Conservation (phyloP, 164 flowering plant species). For the Vitis labrusca region DNA sequence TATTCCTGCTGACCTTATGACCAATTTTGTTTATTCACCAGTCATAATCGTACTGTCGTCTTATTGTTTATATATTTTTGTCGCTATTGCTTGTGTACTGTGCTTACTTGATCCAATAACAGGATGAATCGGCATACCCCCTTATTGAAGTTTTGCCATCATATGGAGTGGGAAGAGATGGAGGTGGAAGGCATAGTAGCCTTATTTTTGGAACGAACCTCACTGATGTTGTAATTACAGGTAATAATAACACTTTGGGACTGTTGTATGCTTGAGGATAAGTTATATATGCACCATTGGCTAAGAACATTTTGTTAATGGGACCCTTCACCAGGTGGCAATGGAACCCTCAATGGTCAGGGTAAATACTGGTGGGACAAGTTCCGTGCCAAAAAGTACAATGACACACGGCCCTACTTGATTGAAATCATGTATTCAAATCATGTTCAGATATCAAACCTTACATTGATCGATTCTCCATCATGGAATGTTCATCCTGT, state of each 20-base stretch:
- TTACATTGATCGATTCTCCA: slow-evolving; percentile 67
- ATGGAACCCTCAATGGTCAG: slow-evolving; percentile 66
- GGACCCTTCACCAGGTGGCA: slow-evolving; percentile 32
- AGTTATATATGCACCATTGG: no score
- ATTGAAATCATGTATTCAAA: slow-evolving; percentile 58
- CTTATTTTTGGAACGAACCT: slow-evolving; percentile 74
- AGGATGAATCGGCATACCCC: slow-evolving; percentile 67
- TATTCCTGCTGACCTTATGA: no score
- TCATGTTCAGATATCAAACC: slow-evolving; percentile 50
- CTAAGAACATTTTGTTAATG: no score
- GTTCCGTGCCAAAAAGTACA: slow-evolving; percentile 23
- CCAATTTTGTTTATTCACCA: no score
- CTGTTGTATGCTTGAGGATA: no score
- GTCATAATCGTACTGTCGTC: no score
- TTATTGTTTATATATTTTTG: no score
- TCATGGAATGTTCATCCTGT: slow-evolving; percentile 82
- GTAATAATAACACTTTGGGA: slow-evolving; percentile 19
- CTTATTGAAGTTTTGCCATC: slow-evolving; percentile 57
- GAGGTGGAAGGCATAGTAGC: slow-evolving; percentile 51
- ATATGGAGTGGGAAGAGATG: slow-evolving; percentile 79
- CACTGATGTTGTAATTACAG: slow-evolving; percentile 77
- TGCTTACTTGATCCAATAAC: not conserved
- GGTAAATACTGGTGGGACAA: slow-evolving; percentile 59
- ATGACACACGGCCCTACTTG: slow-evolving; percentile 50
- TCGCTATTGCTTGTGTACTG: no score